Evolutionary conservation across 345 rosid species (phyloP), one percentile per base, ranked within the genome.

Genomic region (Eucalyptus regnans): DNA sequence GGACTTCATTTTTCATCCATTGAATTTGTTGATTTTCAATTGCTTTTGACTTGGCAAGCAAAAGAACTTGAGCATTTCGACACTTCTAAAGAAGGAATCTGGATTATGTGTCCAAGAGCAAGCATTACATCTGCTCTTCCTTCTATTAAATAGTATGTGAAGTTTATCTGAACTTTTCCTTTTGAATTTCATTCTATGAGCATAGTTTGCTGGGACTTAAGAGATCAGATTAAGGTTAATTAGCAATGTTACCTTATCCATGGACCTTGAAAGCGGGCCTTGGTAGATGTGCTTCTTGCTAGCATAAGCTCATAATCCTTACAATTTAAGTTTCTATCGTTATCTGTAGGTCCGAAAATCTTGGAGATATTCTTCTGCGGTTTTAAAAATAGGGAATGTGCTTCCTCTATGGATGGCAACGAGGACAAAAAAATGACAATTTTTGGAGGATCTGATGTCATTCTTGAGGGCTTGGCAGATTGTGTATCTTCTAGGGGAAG

Each of bases 391-490:
- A 87, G 13, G 76, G 93, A 90, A 51, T 87, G 86, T 89, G 86
- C 91, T 89, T 91, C 51, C 86, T 87, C 93, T 91, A 91, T 89
- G 81, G 91, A 93, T 84, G 90, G 86, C 8, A 87, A 66, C 10
- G 90, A 87, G 86, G 91, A 46, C 62, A 87, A 50, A 12, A 27
- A 62, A 86, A 64, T 89, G 86, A 88, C 91, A 33, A 84, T 88
- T 68, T 86, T 68, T 52, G 87, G 91, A 89, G 91, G 58, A 88
- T 91, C 93, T 89, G 86, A 89, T 89, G 79, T 87, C 87, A 91
- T 95, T 93, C 93, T 95, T n/a, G 94, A 93, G 86, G 95, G 97
- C 68, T 91, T 97, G 95, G 98, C 96, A 86, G 94, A 92, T 88
- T 97, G 99, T 90, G 58, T 96, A 52, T 71, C 93, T 88, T 93